These are phyloP conservation scores for Hansenula lynferdii DNA, from an alignment of 1,139 yeast species.

Conservation along the genomic window DNA sequence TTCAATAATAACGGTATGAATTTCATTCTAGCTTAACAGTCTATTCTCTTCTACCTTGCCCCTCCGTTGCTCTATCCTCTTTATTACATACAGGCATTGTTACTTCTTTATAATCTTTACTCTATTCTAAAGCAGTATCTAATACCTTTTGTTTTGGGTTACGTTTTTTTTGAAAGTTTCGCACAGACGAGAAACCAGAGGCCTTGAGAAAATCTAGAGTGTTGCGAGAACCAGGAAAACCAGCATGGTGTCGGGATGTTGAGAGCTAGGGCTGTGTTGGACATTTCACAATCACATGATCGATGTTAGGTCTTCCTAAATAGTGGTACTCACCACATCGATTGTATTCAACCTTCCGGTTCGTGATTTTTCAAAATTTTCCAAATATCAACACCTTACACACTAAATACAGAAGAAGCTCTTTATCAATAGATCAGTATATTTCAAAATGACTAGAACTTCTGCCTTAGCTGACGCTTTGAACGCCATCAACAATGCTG, in stretches of 20 bases:
- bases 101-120: conserved; percentile 19
- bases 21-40: not conserved
- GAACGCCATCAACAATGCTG: conserved; percentile 96
- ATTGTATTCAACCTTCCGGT: not conserved
- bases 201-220: not conserved
- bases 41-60: not conserved
- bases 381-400: not conserved
- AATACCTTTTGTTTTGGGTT: not conserved
- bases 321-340: too few species aligned
- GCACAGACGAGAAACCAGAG: not conserved
- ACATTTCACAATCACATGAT: too few species aligned
- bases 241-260: not conserved
- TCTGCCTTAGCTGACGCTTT: conserved; percentile 98
- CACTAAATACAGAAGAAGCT: too few species aligned
- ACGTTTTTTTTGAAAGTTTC: conserved; percentile 3
- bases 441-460: conserved; percentile 81
- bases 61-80: not conserved
- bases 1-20: too few species aligned
- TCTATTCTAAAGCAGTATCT: conserved; percentile 1
- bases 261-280: not conserved
- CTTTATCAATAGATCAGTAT: too few species aligned
- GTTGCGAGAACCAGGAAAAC: not conserved
- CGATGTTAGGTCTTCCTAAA: too few species aligned
- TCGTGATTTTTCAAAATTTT: not conserved
- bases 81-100: conserved; percentile 25